Evolutionary conservation across 768 basidiomycete genomes (phyloP).

Genomic region (Porpolomopsis calyptriformis): DNA sequence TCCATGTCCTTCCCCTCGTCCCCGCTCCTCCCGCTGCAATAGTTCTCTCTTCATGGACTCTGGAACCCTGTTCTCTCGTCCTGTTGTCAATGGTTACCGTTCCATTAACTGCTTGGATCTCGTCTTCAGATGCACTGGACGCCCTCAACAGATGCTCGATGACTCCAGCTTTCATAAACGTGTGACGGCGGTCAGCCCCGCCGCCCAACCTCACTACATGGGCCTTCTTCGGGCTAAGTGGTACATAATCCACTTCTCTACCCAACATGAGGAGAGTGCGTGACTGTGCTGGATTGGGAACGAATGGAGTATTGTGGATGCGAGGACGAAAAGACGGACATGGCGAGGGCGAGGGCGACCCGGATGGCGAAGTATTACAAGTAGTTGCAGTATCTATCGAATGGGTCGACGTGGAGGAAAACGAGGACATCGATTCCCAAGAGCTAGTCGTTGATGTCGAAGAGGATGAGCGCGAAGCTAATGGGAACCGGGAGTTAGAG

Average conservation of each 20-base stretch:
- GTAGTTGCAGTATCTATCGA: slow-evolving; percentile 7
- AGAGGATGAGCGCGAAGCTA: slow-evolving; percentile 16
- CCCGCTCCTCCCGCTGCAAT: slow-evolving; percentile 10
- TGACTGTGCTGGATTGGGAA: slow-evolving; percentile 24
- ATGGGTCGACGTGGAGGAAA: slow-evolving; percentile 33
- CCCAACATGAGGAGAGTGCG: slow-evolving; percentile 54
- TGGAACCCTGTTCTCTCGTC: slow-evolving; percentile 7
- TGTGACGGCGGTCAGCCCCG: background rate
- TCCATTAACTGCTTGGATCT: slow-evolving; percentile 12
- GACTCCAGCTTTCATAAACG: slow-evolving; percentile 13
- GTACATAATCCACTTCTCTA: slow-evolving; percentile 64
- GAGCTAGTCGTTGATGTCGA: slow-evolving; percentile 32
- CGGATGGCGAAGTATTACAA: slow-evolving; percentile 24
- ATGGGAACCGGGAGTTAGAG: slow-evolving; percentile 13
- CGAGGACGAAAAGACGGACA: slow-evolving; percentile 26
- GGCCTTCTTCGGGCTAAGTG: slow-evolving; percentile 56
- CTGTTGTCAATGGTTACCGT: slow-evolving; percentile 10
- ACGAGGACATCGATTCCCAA: slow-evolving; percentile 30
- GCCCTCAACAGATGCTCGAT: slow-evolving; percentile 7
- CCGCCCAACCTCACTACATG: slow-evolving; percentile 4
- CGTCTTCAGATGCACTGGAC: background rate
- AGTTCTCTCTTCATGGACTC: slow-evolving; percentile 7
- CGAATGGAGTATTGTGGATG: slow-evolving; percentile 11
- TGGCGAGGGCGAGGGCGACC: slow-evolving; percentile 25
- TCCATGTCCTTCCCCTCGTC: slow-evolving; percentile 26